Conservation (phyloP, 2,329 filamentous ascomycete genomes). For the Lizonia empirigonia region DNA sequence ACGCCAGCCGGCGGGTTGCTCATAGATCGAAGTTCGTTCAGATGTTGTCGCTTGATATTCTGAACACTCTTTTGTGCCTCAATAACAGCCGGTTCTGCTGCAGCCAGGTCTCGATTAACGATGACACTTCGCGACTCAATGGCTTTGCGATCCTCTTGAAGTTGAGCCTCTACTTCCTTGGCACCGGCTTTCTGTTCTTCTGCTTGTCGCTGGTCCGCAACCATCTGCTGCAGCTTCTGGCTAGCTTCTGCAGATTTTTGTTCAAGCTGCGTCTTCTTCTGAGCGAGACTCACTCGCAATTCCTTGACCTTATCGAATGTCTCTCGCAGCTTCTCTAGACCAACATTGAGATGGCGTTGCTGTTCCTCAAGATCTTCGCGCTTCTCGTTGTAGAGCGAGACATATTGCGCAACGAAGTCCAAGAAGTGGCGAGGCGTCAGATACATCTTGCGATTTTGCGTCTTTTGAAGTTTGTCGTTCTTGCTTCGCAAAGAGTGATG, state of each 20-base stretch:
- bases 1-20: conserved; percentile 89
- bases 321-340: conserved; percentile 94
- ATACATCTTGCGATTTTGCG: conserved; percentile 91
- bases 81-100: conserved; percentile 88
- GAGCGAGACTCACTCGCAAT: conserved; percentile 83
- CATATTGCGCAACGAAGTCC: conserved; percentile 97
- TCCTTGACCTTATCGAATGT: conserved; percentile 97
- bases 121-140: conserved; percentile 82
- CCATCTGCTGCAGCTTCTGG: conserved; percentile 96
- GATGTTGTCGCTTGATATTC: conserved; percentile 96
- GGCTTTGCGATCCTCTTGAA: conserved; percentile 88
- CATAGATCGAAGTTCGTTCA: conserved; percentile 98
- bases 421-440: conserved; percentile 96
- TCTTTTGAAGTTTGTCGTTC: conserved; percentile 85
- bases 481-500: conserved; percentile 93
- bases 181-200: conserved; percentile 89
- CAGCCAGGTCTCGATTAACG: conserved; percentile 84
- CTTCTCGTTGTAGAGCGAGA: conserved; percentile 97
- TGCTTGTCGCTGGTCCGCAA: conserved; percentile 92
- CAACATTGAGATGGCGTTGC: conserved; percentile 96
- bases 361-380: conserved; percentile 98
- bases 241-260: conserved; percentile 95
- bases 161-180: conserved; percentile 81
- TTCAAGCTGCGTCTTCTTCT: conserved; percentile 93
- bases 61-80: conserved; percentile 95